Conservation (phyloP, 352 stramenopile species). For the Globisporangium cederbergense region DNA sequence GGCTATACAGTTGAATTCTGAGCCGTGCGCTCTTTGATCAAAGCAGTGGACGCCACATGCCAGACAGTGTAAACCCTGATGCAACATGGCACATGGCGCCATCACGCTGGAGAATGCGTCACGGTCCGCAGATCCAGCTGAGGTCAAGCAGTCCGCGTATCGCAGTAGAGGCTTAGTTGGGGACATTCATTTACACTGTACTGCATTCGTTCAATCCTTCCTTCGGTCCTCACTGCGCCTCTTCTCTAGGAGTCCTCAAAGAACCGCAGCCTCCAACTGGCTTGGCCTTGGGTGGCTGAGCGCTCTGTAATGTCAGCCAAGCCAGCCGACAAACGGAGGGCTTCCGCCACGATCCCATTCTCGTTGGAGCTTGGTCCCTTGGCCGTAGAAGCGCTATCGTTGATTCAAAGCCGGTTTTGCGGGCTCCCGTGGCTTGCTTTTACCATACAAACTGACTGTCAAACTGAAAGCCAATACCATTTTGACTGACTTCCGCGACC, state of each 20-base stretch:
- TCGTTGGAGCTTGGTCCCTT: background rate
- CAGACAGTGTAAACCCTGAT: background rate
- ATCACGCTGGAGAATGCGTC: background rate
- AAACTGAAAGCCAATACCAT: background rate
- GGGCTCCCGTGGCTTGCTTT: background rate
- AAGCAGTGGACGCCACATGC: background rate
- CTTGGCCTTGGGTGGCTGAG: background rate
- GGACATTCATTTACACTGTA: too few relatives aligned
- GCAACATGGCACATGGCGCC: background rate
- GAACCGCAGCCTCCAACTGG: background rate
- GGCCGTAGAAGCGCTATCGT: background rate
- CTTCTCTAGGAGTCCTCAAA: background rate
- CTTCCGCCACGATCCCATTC: background rate
- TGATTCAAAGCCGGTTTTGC: background rate
- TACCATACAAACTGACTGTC: conserved; percentile 7
- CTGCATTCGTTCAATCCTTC: background rate
- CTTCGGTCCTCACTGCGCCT: background rate
- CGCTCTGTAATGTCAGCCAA: too few relatives aligned
- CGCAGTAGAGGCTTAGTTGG: background rate
- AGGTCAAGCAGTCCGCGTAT: background rate
- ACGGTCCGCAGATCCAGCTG: background rate
- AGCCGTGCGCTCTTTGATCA: background rate
- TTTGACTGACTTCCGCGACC: background rate
- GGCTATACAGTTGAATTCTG: background rate
- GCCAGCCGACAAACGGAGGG: background rate